These are phyloP conservation scores for Allium sativum DNA, from an alignment of 106 monocot genomes.

Conservation along the genomic window DNA sequence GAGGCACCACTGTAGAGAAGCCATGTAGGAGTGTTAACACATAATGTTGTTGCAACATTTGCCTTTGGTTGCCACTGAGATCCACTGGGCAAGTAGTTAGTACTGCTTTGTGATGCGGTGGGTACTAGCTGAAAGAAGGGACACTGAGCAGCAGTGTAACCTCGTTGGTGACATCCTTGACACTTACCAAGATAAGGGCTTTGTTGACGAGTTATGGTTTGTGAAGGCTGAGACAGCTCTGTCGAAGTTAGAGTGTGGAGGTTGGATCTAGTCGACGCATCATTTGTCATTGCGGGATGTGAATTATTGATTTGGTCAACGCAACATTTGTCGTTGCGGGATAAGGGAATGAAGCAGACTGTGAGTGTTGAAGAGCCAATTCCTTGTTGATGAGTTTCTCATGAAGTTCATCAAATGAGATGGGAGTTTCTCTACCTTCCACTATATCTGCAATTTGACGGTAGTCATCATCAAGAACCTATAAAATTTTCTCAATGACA, in stretches of 20 bases:
- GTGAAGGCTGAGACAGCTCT: not conserved
- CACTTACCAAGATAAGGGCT: conserved; percentile 1
- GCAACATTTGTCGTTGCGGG: not conserved
- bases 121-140: not conserved
- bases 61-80: no score
- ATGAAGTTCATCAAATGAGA: not conserved
- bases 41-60: no score
- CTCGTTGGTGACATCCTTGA: not conserved
- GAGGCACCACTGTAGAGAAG: no score
- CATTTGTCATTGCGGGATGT: not conserved
- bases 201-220: not conserved
- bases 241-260: not conserved
- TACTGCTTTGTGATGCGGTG: not conserved
- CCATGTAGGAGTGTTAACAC: no score
- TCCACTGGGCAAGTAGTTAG: not conserved
- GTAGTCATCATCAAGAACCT: not conserved
- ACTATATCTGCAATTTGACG: not conserved
- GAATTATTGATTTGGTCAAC: not conserved
- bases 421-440: not conserved
- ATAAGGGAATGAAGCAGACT: not conserved
- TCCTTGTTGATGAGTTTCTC: not conserved
- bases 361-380: not conserved
- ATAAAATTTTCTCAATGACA: no score
- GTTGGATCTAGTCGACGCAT: not conserved
- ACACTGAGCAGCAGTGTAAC: conserved; percentile 1